These are phyloP conservation scores for Nakazawaea populi DNA, from an alignment of 805 yeast species.

Conservation along the genomic window DNA sequence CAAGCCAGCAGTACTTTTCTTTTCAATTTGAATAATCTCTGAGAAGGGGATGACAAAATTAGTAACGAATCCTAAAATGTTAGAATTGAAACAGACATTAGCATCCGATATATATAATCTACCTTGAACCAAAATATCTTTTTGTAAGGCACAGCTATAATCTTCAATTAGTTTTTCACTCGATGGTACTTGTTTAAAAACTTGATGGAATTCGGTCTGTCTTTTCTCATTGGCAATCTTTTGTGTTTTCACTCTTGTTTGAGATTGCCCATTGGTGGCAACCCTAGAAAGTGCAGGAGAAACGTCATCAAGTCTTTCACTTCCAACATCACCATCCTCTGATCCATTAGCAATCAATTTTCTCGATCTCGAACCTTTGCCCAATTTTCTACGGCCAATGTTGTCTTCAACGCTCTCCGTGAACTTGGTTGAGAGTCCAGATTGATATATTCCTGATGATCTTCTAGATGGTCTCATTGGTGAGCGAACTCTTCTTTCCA, in stretches of 20 bases:
- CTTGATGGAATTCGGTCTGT: constrained; percentile 54
- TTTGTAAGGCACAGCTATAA: constrained; percentile 58
- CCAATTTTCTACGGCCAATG: not conserved
- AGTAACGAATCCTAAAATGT: constrained; percentile 63
- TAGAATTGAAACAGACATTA: constrained; percentile 58
- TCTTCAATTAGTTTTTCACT: constrained; percentile 55
- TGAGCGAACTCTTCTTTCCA: not conserved
- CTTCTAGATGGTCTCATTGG: not conserved
- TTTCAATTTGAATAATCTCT: constrained; percentile 59
- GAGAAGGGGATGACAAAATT: constrained; percentile 49
- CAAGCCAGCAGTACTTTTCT: constrained; percentile 58
- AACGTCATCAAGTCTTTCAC: constrained; percentile 7
- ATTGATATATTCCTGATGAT: not conserved
- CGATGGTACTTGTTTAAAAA: constrained; percentile 46
- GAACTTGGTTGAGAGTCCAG: not conserved
- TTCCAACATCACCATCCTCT: constrained; percentile 11
- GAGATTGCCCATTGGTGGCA: constrained; percentile 10
- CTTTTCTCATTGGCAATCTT: constrained; percentile 39
- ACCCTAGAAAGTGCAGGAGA: constrained; percentile 9
- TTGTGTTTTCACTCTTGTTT: constrained; percentile 10
- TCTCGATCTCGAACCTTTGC: constrained; percentile 1
- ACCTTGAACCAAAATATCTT: constrained; percentile 66
- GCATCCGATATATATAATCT: constrained; percentile 51
- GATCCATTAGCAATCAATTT: not conserved
- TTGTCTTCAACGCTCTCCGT: constrained; percentile 4